Evolutionary conservation across 371 early-diverging fungal genomes (phyloP).

Genomic region (Vavraia culicis): DNA sequence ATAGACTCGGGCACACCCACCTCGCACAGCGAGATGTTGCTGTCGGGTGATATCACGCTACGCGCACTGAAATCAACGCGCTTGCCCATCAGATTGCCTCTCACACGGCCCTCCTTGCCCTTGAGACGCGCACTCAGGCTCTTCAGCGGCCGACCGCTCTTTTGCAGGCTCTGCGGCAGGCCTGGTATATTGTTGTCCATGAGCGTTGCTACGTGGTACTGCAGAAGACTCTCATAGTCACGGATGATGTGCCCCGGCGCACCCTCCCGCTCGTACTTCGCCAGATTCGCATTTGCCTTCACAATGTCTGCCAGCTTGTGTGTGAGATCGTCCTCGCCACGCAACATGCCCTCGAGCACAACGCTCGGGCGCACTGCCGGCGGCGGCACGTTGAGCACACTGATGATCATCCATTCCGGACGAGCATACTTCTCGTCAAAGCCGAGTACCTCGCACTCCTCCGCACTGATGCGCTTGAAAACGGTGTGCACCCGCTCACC

Average conservation of each 20-base stretch:
- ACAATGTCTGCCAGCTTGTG: constrained; percentile 74
- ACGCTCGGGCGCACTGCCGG: constrained; percentile 94
- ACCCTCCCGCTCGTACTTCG: constrained; percentile 71
- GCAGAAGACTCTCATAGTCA: constrained; percentile 76
- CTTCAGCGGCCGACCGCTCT: constrained; percentile 79
- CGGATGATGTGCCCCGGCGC: constrained; percentile 73
- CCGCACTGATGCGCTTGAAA: constrained; percentile 65
- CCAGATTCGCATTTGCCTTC: constrained; percentile 73
- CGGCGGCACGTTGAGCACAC: constrained; percentile 81
- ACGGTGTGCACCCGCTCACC: constrained; percentile 61
- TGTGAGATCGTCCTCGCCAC: constrained; percentile 89
- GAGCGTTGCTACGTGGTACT: constrained; percentile 89
- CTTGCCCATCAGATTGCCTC: constrained; percentile 99
- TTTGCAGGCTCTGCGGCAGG: constrained; percentile 78
- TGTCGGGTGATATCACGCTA: constrained; percentile 97
- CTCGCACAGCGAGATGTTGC: constrained; percentile 80
- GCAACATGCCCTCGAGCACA: constrained; percentile 68
- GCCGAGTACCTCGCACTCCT: constrained; percentile 69
- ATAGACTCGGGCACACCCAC: constrained; percentile 93
- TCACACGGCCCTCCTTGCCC: constrained; percentile 95
- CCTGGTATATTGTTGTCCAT: constrained; percentile 96
- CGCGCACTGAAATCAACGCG: constrained; percentile 98
- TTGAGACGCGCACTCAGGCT: constrained; percentile 84
- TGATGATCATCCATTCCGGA: constrained; percentile 92
- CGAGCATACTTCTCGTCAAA: constrained; percentile 68